phyloP scores from a whole-genome alignment of 768 basidiomycete genomes.

The Termitomyces sp. region DNA sequence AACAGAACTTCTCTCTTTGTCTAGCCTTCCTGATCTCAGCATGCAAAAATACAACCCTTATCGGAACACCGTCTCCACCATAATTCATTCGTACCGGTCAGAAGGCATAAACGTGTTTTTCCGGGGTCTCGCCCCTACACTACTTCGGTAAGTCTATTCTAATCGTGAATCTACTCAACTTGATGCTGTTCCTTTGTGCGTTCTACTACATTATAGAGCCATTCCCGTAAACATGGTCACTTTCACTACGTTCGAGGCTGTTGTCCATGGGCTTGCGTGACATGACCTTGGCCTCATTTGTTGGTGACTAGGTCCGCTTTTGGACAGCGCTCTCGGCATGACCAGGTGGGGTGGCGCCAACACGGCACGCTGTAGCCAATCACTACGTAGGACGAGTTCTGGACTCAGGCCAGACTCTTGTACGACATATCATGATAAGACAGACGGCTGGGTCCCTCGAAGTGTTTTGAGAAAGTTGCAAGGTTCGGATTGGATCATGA shows the following conservation, averaged over 20 bases:
- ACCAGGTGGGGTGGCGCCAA: background rate
- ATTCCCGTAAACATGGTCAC: slow-evolving; percentile 86
- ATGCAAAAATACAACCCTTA: slow-evolving; percentile 43
- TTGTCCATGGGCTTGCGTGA: slow-evolving; percentile 36
- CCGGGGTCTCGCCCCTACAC: slow-evolving; percentile 72
- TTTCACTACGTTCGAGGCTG: slow-evolving; percentile 68
- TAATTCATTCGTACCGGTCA: slow-evolving; percentile 52
- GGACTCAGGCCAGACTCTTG: background rate
- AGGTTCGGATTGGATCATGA: background rate
- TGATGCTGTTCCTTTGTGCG: background rate
- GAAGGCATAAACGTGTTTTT: slow-evolving; percentile 75
- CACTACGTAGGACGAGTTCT: background rate
- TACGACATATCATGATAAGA: background rate
- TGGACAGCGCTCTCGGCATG: background rate
- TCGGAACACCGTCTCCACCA: slow-evolving; percentile 54
- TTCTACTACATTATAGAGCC: slow-evolving; percentile 43
- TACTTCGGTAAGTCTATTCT: slow-evolving; percentile 57
- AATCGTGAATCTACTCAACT: background rate
- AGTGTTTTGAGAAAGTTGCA: background rate
- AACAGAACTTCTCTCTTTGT: background rate
- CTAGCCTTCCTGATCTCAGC: background rate
- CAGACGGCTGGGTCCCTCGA: no score
- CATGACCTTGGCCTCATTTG: background rate
- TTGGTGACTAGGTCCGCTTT: background rate
- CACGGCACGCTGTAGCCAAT: background rate